Conservation (phyloP, 2,329 filamentous ascomycete genomes). For the Xylariaceae sp. region DNA sequence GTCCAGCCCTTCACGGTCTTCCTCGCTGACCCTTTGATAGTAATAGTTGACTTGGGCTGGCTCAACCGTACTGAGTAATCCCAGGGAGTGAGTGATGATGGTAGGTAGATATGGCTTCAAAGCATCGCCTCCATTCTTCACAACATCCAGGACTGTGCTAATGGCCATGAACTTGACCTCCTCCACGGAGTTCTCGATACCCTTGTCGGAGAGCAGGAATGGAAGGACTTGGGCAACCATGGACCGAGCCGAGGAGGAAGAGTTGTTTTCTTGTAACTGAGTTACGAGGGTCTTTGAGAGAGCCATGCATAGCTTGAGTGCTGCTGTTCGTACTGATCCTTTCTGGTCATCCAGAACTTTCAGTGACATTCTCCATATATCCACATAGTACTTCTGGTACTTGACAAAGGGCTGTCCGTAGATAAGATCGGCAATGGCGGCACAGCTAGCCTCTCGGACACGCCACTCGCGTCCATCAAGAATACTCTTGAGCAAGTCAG, state of each 20-base stretch:
- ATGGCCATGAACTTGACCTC: conserved; percentile 82
- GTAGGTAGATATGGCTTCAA: conserved; percentile 75
- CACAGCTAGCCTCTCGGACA: conserved; percentile 85
- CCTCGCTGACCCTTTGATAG: conserved; percentile 81
- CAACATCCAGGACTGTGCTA: conserved; percentile 78
- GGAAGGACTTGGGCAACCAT: conserved; percentile 86
- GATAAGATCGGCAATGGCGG: conserved; percentile 80
- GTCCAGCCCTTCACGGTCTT: conserved; percentile 86
- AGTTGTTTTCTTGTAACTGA: conserved; percentile 73
- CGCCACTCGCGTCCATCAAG: conserved; percentile 83
- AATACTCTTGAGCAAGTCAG: conserved; percentile 79
- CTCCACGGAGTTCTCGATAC: conserved; percentile 80
- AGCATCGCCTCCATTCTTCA: conserved; percentile 79
- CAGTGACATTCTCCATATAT: conserved; percentile 81
- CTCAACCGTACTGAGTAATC: conserved; percentile 80
- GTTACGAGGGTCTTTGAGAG: conserved; percentile 82
- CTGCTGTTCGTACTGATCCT: conserved; percentile 75
- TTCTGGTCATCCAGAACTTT: conserved; percentile 97
- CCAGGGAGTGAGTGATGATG: conserved; percentile 75
- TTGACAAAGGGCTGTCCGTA: conserved; percentile 69
- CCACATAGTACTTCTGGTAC: conserved; percentile 78
- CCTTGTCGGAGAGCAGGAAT: conserved; percentile 83
- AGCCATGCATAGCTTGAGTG: conserved; percentile 73
- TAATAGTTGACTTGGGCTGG: conserved; percentile 87
- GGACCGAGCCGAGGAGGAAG: conserved; percentile 62